Conservation (phyloP, 2,329 filamentous ascomycete genomes). For the Pestalotiopsis sp. region DNA sequence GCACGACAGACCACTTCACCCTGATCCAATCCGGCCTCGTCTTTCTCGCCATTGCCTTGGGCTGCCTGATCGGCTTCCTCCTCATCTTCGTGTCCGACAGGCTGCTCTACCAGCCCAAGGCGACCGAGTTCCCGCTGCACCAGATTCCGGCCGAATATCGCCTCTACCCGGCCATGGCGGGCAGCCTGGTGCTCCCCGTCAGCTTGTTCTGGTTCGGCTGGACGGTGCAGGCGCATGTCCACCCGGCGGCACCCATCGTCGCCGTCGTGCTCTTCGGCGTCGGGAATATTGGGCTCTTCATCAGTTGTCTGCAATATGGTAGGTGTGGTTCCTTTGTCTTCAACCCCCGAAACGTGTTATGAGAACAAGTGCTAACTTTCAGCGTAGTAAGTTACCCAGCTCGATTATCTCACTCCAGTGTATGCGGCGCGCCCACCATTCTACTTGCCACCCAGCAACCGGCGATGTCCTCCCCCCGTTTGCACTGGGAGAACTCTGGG, state of each 20-base stretch:
- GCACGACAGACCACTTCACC: slow-evolving; percentile 42
- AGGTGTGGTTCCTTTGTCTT: not conserved
- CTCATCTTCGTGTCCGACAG: slow-evolving; percentile 44
- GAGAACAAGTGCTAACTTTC: not conserved
- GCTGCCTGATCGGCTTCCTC: slow-evolving; percentile 44
- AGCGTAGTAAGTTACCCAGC: not conserved
- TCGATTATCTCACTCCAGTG: not conserved
- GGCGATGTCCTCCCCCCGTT: too few relatives aligned
- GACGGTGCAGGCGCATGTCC: slow-evolving; percentile 47
- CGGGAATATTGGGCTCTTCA: slow-evolving; percentile 63
- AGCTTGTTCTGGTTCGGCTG: slow-evolving; percentile 65
- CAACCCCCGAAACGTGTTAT: too few relatives aligned
- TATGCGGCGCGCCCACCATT: too few relatives aligned
- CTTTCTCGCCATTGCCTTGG: slow-evolving; percentile 47
- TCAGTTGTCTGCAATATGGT: slow-evolving; percentile 35
- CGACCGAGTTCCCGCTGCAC: slow-evolving; percentile 32
- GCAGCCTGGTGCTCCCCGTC: slow-evolving; percentile 53
- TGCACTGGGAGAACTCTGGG: too few relatives aligned
- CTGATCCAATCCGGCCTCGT: slow-evolving; percentile 45
- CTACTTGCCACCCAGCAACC: too few relatives aligned
- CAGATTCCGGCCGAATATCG: slow-evolving; percentile 56
- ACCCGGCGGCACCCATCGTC: slow-evolving; percentile 53
- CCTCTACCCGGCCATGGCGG: slow-evolving; percentile 61
- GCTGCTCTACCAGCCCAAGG: slow-evolving; percentile 42
- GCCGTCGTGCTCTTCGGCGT: slow-evolving; percentile 60